A percentile compares a stretch with the other conserved stretches of the same genome.
phyloP scores from a whole-genome alignment of 2,329 filamentous ascomycete genomes.

The Monilinia aucupariae region DNA sequence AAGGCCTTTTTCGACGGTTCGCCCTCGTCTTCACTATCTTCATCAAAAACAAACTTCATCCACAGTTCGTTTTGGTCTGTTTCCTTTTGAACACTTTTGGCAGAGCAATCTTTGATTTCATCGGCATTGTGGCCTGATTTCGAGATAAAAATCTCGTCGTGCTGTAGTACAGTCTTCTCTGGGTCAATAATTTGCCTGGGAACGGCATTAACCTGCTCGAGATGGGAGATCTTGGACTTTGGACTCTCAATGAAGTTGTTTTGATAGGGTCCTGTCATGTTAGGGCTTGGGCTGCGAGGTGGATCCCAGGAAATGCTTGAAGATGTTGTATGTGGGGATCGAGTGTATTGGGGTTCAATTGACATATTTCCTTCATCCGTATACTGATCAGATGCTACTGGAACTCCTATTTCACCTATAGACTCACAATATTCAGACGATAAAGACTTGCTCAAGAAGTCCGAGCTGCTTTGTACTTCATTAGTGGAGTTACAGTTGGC shows the following conservation, averaged over 20 bases:
- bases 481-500: not conserved
- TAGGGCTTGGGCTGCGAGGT: not conserved
- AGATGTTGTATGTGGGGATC: not conserved
- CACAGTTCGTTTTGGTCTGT: slow-evolving; percentile 9
- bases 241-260: not conserved
- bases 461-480: not conserved
- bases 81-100: not conserved
- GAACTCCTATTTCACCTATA: not conserved
- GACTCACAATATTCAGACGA: not conserved
- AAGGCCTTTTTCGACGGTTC: not conserved
- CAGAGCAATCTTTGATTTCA: not conserved
- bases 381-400: not conserved
- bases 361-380: not conserved
- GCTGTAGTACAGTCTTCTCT: not conserved
- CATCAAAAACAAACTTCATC: slow-evolving; percentile 17
- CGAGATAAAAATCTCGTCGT: not conserved
- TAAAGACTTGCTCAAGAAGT: not conserved
- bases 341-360: not conserved
- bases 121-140: not conserved
- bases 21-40: not conserved
- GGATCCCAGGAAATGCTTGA: slow-evolving; percentile 11
- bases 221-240: too few relatives aligned
- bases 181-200: not conserved
- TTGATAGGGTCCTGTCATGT: not conserved
- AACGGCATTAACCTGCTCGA: not conserved